Base-by-base conservation (phyloP, 345 rosid genomes). In the Brassica cretica region DNA sequence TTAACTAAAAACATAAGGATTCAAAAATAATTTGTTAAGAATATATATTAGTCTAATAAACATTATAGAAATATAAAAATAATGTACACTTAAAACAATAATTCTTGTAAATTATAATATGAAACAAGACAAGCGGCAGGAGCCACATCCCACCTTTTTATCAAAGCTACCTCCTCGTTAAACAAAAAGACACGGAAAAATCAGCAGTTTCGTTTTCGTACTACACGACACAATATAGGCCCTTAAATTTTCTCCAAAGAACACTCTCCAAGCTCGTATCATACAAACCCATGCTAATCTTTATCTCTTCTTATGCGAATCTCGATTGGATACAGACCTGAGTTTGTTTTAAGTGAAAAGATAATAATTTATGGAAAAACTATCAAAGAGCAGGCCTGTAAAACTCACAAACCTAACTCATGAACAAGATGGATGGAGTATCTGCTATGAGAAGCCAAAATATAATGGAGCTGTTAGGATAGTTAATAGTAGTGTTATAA, bases 91-190 rank as follows among this genome's bases (percentile, higher is more conserved):
- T 5, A 15, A 53, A 53, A 16, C 19, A 53, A 53, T 5, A 53
- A 16, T 15, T 5, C 59, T 6, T 53, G 21, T 53, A 53, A 53
- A 53, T 14, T n/a, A 46, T 4, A 12, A 15, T 53, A 53, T 6
- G 21, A 53, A 16, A 53, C 59, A 16, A 53, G 76, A 70, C 71
- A 64, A 71, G 14, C 71, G 66, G 49, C 25, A 53, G 35, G 14
- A 64, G 80, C 80, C 75, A 64, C 16, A 25, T 53, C 41, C 15
- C 1, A 66, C 44, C 75, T 76, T 77, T 27, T 77, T 25, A 35
- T 63, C 64, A 58, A 56, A 33, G 56, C 3, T 53, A 56, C 11
- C 75, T 63, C 56, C 70, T 76, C 75, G 75, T 24, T 37, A 35
- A 32, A 49, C 65, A 24, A 64, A 77, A 70, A n/a, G 75, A 37